Conservation (phyloP, 306 rosid species). For the Pyrus bretschneideri region DNA sequence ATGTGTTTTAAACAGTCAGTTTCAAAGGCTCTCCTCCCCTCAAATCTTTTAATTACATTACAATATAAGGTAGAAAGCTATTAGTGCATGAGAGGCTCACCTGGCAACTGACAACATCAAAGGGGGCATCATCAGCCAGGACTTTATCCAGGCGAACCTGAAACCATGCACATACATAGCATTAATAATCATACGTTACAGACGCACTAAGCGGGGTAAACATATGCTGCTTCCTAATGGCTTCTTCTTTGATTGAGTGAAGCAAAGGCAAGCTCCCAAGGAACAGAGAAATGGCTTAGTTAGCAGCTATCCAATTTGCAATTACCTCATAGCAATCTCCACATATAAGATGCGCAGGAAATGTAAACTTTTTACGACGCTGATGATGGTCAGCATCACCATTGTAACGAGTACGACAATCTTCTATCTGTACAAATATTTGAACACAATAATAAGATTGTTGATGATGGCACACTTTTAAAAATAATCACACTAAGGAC, state of each 20-base stretch:
- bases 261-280: background rate
- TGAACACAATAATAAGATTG: slow-evolving; percentile 14
- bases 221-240: background rate
- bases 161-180: slow-evolving; percentile 9
- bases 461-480: slow-evolving; percentile 8
- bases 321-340: slow-evolving; percentile 96
- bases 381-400: slow-evolving; percentile 97
- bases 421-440: slow-evolving; percentile 67
- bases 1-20: slow-evolving; percentile 4
- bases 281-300: background rate
- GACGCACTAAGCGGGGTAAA: background rate
- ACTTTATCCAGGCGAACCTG: slow-evolving; percentile 78
- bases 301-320: background rate
- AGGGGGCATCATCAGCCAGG: slow-evolving; percentile 83
- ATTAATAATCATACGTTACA: background rate
- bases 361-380: slow-evolving; percentile 78
- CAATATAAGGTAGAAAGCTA: background rate
- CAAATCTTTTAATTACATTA: background rate
- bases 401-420: slow-evolving; percentile 91
- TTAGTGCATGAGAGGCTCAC: slow-evolving; percentile 17
- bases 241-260: background rate
- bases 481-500: background rate
- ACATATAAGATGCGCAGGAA: slow-evolving; percentile 93
- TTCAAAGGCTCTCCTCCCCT: background rate
- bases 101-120: slow-evolving; percentile 91